Evolutionary conservation across 768 basidiomycete species (phyloP), one percentile per base, ranked within the genome.

Genomic region (Phaeotremella skinneri): DNA sequence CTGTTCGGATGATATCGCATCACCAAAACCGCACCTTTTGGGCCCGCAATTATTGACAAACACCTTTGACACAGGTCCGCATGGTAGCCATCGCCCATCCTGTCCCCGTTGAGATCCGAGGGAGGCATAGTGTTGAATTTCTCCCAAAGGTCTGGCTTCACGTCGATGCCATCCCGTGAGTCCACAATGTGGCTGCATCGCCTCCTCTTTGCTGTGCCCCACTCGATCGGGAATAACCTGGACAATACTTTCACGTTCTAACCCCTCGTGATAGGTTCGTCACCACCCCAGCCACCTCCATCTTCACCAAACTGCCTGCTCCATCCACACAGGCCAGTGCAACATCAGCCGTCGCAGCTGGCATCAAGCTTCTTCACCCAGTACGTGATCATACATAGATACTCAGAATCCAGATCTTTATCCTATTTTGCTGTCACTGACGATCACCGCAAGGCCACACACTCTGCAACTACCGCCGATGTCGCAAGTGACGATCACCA

Each of bases 401-500:
- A n/a, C n/a, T n/a, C n/a, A n/a, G n/a, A n/a, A n/a, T 53, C 25
- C 49, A 54, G 2, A 21, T n/a, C 25, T 7, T 43, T 51, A 9
- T 16, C 27, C 9, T 6, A 25, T 25, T 13, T 51, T 11, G 49
- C 11, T 14, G 14, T 11, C 9, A 5, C 52, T 59, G 1, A 17
- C 27, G 7, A 27, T 4, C 2, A 14, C 20, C 4, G 5, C 37
- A n/a, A 69, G 65, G 72, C 75, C 4, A 75, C 72, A 21, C 73
- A 75, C 54, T 59, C 66, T 2, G 75, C 75, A 5, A 73, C 74
- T 4, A 64, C 66, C 0, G 74, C 70, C 16, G 63, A 61, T 16
- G 52, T 59, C 6, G 69, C 68, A 21, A 54, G 63, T 9, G 52
- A 58, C 5, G 67, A 72, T 37, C 68, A 93, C 76, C 87, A 89